These are phyloP conservation scores for Pascua sp. DNA, from an alignment of 1,284 basidiomycete genomes.

Conservation along the genomic window DNA sequence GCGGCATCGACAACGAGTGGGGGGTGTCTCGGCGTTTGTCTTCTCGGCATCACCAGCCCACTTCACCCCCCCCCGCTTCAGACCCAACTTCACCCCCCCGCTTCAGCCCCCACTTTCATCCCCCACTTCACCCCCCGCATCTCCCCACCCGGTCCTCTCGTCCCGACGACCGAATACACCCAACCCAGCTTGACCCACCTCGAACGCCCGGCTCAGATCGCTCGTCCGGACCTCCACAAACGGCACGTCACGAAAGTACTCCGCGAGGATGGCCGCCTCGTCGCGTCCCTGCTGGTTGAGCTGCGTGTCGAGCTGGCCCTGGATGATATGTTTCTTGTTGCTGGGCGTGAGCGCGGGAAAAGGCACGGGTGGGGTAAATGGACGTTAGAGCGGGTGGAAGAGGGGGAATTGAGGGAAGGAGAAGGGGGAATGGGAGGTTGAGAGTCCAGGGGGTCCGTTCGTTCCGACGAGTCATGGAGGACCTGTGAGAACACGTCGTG, in stretches of 20 bases:
- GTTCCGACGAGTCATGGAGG: too few relatives aligned
- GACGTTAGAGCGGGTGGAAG: background rate
- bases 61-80: too few relatives aligned
- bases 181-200: slow-evolving; percentile 22
- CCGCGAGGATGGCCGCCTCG: slow-evolving; percentile 30
- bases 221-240: slow-evolving; percentile 33
- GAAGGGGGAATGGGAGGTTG: background rate
- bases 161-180: background rate
- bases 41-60: too few relatives aligned
- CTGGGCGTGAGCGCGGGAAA: background rate
- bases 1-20: too few relatives aligned
- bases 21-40: too few relatives aligned
- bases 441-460: background rate
- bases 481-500: too few relatives aligned
- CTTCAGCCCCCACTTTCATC: too few relatives aligned
- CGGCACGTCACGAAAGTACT: slow-evolving; percentile 21
- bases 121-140: too few relatives aligned
- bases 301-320: slow-evolving; percentile 45
- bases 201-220: slow-evolving; percentile 34
- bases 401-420: background rate
- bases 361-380: too few relatives aligned
- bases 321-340: slow-evolving; percentile 43
- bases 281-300: slow-evolving; percentile 40
- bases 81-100: too few relatives aligned
- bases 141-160: background rate